These are phyloP conservation scores for Ophiostoma populinum DNA, from an alignment of 2,329 filamentous ascomycete genomes.

Conservation along the genomic window DNA sequence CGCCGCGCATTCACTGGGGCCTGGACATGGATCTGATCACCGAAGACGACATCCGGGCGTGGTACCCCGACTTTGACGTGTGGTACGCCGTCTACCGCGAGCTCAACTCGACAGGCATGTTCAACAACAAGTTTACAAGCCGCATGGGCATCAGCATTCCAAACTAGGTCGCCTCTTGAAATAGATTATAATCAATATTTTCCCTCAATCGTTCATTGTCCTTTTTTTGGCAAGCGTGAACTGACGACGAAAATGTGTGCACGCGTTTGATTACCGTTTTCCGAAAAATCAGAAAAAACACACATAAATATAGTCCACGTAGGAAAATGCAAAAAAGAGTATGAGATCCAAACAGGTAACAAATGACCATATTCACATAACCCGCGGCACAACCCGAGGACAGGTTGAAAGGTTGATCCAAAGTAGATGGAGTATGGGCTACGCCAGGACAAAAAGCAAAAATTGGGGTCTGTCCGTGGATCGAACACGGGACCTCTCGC, in stretches of 20 bases:
- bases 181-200: not conserved
- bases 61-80: constrained; percentile 12
- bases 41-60: constrained; percentile 11
- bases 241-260: too few relatives aligned
- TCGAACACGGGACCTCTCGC: constrained; percentile 4
- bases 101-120: constrained; percentile 15
- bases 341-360: not conserved
- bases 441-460: not conserved
- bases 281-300: not conserved
- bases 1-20: constrained; percentile 14
- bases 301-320: too few relatives aligned
- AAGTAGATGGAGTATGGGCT: too few relatives aligned
- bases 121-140: constrained; percentile 15
- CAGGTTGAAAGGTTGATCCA: too few relatives aligned
- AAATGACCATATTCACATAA: too few relatives aligned
- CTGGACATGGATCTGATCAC: constrained; percentile 13
- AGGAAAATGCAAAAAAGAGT: not conserved
- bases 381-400: too few relatives aligned
- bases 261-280: not conserved
- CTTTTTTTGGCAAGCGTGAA: too few relatives aligned
- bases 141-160: constrained; percentile 11
- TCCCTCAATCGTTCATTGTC: too few relatives aligned
- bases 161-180: not conserved
- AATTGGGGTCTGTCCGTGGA: constrained; percentile 3
- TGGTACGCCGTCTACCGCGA: constrained; percentile 12